Evolutionary conservation across 2,329 filamentous ascomycete species (phyloP), one percentile per base, ranked within the genome.

Genomic region (Hortaea sp.): DNA sequence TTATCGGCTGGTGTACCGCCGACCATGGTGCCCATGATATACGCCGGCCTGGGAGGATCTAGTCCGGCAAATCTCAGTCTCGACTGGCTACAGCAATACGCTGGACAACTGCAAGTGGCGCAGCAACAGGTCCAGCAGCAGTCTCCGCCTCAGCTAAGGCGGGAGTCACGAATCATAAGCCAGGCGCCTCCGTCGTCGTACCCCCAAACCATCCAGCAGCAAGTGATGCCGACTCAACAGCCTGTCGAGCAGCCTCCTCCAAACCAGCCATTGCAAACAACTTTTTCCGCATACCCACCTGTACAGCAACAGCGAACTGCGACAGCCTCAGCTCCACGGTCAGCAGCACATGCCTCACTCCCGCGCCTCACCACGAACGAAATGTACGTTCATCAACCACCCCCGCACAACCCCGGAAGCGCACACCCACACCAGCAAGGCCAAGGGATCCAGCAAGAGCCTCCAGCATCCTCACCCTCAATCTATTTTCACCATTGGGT

Each of bases 401-500:
- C 69, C n/a, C 56, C 62, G 41, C 61, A 60, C n/a, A 62, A 62
- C 39, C 58, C 65, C 6, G 54, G 61, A 49, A 50, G 59, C 60
- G 49, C 60, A 29, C 69, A 71, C 49, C 68, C 68, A 41, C 51
- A 68, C 37, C 68, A 70, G 47, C 66, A 67, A 47, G 65, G 68
- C 35, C 75, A 79, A 45, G 67, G 71, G 6, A 66, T 72, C 40
- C 74, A 76, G 49, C 78, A 81, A 57, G 76, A 84, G 54, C 78
- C 81, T 41, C 67, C 78, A 39, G 73, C 82, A 52, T 76, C 79
- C 12, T 86, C 84, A 37, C 81, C 84, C 0, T 84, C 82, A 20
- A 85, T 94, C 41, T 92, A 87, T 65, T 95, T 95, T 63, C 87
- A 94, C 61, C 87, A 94, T 63, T 95, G 88, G 88, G 85, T 90